Evolutionary conservation across 345 rosid species (phyloP).

Genomic region (Angophora floribunda): DNA sequence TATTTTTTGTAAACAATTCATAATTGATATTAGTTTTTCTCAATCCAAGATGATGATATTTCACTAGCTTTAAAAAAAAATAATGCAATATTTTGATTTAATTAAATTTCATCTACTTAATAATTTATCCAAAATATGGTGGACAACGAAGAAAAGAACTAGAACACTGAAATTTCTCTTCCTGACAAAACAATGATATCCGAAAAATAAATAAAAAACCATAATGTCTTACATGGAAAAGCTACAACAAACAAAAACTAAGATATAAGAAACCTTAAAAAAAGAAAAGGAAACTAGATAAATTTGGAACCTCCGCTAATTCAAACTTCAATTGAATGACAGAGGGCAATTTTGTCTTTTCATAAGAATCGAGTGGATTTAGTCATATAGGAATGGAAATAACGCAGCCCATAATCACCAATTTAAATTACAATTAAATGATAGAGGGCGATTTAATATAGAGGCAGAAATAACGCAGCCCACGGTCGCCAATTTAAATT

Average conservation of each 20-base stretch:
- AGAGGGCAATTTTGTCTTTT: neutral
- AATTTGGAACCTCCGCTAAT: too few relatives aligned
- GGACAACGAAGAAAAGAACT: neutral
- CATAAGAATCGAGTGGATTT: neutral
- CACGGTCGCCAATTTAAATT: neutral
- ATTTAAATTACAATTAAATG: too few relatives aligned
- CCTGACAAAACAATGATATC: too few relatives aligned
- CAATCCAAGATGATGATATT: neutral
- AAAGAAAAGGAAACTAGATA: neutral
- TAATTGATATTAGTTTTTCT: neutral
- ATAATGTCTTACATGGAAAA: neutral
- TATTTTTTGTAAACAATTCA: neutral
- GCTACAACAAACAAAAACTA: neutral
- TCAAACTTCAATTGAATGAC: neutral
- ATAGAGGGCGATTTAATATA: too few relatives aligned
- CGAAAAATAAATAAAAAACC: too few relatives aligned
- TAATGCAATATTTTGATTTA: neutral
- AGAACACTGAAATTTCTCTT: neutral
- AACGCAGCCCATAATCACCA: accelerated
- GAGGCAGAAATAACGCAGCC: neutral
- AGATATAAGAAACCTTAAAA: too few relatives aligned
- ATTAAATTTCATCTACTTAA: neutral
- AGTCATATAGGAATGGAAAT: neutral
- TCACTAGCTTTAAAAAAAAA: accelerated
- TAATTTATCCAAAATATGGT: neutral